These are phyloP conservation scores for Aeschynomene evenia DNA, from an alignment of 306 rosid species.

Conservation along the genomic window DNA sequence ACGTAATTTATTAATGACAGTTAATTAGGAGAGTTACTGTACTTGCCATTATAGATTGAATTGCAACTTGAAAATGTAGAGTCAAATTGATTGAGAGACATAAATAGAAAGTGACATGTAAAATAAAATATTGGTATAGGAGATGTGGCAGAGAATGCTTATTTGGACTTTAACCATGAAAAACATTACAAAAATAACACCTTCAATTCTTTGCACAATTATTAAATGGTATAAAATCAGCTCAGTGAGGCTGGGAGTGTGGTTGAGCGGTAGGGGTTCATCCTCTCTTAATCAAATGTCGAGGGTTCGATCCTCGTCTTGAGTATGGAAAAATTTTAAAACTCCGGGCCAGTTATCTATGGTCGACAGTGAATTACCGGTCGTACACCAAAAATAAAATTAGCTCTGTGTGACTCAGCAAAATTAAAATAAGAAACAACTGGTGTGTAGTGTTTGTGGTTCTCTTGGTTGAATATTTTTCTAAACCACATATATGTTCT, in stretches of 20 bases:
- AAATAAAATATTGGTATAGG: neutral
- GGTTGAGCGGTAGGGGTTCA: too few species aligned
- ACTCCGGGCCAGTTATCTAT: too few species aligned
- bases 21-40: neutral
- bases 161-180: neutral
- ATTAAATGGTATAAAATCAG: neutral
- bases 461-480: neutral
- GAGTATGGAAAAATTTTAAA: too few species aligned
- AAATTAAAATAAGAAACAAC: neutral
- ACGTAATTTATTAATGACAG: neutral
- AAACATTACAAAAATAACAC: neutral
- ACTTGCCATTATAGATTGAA: neutral
- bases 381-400: too few species aligned
- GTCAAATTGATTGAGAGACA: neutral
- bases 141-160: neutral
- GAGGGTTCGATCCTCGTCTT: too few species aligned
- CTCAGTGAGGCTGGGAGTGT: too few species aligned
- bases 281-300: too few species aligned
- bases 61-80: neutral
- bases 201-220: neutral
- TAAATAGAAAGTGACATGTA: neutral
- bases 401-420: neutral
- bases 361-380: too few species aligned
- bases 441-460: neutral
- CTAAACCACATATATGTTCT: too few species aligned